Percentiles rank a stretch among this genome's conserved stretches.
These are phyloP conservation scores for Moniliella sp. DNA, from an alignment of 1,284 basidiomycete genomes.

Conservation along the genomic window DNA sequence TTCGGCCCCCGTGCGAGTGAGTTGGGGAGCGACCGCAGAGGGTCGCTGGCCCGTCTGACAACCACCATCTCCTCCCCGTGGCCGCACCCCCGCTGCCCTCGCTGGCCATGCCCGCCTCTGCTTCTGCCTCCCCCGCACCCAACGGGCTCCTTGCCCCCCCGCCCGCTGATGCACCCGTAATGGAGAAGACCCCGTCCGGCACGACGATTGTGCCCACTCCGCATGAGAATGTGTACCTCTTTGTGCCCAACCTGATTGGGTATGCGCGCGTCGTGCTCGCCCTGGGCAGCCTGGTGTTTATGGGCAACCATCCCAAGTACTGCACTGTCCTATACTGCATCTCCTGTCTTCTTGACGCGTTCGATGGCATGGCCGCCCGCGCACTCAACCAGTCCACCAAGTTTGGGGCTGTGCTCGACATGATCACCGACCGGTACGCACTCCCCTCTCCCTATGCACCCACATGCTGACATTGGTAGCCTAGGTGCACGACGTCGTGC, in stretches of 20 bases:
- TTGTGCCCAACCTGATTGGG: constrained; percentile 87
- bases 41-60: too few species aligned
- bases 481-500: constrained; percentile 80
- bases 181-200: too few species aligned
- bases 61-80: too few species aligned
- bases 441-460: background rate
- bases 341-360: constrained; percentile 87
- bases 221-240: constrained; percentile 41
- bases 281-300: constrained; percentile 67
- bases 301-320: constrained; percentile 59
- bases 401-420: constrained; percentile 92
- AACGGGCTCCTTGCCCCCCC: too few species aligned
- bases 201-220: too few species aligned
- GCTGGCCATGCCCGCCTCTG: too few species aligned
- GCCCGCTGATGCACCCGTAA: too few species aligned
- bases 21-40: too few species aligned
- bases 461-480: background rate
- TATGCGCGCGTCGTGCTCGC: constrained; percentile 80
- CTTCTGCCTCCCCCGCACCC: too few species aligned
- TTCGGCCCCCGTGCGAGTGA: too few species aligned
- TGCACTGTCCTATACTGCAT: constrained; percentile 75
- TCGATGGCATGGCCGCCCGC: constrained; percentile 84
- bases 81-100: too few species aligned
- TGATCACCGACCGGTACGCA: constrained; percentile 90
- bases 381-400: constrained; percentile 66